A percentile compares a stretch with the other conserved stretches of the same genome.
phyloP scores from a whole-genome alignment of 1,139 yeast genomes.

The Entelexis sorbosivorans region DNA sequence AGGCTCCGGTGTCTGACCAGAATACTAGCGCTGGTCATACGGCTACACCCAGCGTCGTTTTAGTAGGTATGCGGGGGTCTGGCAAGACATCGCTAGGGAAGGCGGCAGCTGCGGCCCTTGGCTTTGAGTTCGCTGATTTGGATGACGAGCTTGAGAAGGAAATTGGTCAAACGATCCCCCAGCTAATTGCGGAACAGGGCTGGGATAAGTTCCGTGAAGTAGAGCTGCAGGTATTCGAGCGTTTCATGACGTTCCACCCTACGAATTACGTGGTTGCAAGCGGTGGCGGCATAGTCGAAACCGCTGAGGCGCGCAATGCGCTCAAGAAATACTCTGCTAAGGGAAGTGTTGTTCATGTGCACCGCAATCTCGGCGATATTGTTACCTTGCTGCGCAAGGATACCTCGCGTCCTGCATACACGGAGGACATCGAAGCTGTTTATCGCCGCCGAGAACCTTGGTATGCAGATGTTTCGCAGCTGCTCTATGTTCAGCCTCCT shows the following conservation, averaged over 20 bases:
- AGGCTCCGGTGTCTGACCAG: not conserved
- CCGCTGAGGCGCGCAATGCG: slow-evolving; percentile 49
- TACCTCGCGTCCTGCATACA: slow-evolving; percentile 77
- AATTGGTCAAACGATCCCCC: slow-evolving; percentile 48
- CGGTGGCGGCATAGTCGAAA: slow-evolving; percentile 95
- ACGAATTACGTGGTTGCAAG: slow-evolving; percentile 69
- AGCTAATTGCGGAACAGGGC: slow-evolving; percentile 52
- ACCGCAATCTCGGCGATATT: slow-evolving; percentile 75
- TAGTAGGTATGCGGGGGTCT: slow-evolving; percentile 97
- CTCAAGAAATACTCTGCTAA: slow-evolving; percentile 42
- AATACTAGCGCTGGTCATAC: not conserved
- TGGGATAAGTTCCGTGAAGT: slow-evolving; percentile 76
- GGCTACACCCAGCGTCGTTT: slow-evolving; percentile 42
- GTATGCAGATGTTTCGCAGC: slow-evolving; percentile 71
- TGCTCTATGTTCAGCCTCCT: slow-evolving; percentile 58
- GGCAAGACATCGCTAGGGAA: slow-evolving; percentile 83
- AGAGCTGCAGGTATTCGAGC: slow-evolving; percentile 52
- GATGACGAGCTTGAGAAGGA: slow-evolving; percentile 59
- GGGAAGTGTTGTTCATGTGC: slow-evolving; percentile 78
- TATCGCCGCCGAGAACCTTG: slow-evolving; percentile 74
- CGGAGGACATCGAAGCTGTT: slow-evolving; percentile 65
- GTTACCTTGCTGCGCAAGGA: slow-evolving; percentile 63
- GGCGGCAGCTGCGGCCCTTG: slow-evolving; percentile 65
- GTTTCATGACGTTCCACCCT: slow-evolving; percentile 40
- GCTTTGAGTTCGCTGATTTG: slow-evolving; percentile 64